Percentiles rank a stretch among this genome's conserved stretches.
phyloP scores from a whole-genome alignment of 306 rosid species.

The Malus fusca region DNA sequence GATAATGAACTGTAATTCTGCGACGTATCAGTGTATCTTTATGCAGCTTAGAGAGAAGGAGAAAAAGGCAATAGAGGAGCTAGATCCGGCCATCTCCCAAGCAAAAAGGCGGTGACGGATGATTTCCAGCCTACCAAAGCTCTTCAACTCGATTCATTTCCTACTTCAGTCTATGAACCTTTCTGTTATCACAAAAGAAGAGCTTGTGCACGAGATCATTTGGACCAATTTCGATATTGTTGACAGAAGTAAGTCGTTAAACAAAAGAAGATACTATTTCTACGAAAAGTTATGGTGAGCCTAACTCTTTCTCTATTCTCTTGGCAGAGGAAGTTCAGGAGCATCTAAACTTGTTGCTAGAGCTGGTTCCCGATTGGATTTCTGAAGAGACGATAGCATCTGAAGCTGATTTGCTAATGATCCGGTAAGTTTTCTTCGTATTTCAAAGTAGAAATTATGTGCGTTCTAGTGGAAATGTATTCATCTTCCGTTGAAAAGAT shows the following conservation, averaged over 20 bases:
- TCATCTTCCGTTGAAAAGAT: neutral
- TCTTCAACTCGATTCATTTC: constrained; percentile 60
- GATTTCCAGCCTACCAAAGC: constrained; percentile 67
- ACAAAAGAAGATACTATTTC: too few relatives aligned
- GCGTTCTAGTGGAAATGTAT: neutral
- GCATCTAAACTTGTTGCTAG: constrained; percentile 25
- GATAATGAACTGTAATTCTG: neutral
- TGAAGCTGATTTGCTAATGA: constrained; percentile 46
- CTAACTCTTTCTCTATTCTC: constrained; percentile 13
- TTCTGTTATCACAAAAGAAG: constrained; percentile 53
- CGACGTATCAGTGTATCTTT: constrained; percentile 11
- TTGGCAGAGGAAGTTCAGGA: constrained; percentile 62
- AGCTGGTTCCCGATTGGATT: constrained; percentile 79
- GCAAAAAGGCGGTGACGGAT: constrained; percentile 59
- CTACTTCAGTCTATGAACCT: constrained; percentile 48
- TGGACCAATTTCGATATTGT: constrained; percentile 35
- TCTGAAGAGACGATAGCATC: constrained; percentile 45
- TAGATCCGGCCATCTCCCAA: constrained; percentile 57
- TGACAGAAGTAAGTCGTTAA: constrained; percentile 52
- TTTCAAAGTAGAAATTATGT: neutral
- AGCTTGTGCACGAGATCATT: constrained; percentile 68
- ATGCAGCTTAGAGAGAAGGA: constrained; percentile 77
- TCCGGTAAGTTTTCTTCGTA: constrained; percentile 40
- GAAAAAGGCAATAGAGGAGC: constrained; percentile 55
- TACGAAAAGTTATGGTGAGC: neutral